These are phyloP conservation scores for Phytophthora citrophthora DNA, from an alignment of 352 stramenopile genomes.

Conservation along the genomic window DNA sequence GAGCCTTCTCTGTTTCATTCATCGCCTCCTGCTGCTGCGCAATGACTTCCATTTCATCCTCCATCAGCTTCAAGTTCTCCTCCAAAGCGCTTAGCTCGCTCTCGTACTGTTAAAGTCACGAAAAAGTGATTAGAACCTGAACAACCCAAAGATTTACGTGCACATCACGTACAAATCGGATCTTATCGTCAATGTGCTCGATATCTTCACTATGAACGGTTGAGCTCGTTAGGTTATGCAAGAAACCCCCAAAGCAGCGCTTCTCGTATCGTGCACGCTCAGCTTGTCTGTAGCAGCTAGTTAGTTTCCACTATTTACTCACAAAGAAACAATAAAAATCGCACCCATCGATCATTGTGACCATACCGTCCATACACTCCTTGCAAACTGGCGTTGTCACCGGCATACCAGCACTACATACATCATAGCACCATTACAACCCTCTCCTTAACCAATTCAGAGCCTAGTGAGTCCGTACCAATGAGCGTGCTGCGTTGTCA, in stretches of 20 bases:
- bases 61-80: conserved; percentile 75
- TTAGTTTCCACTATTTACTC: not conserved
- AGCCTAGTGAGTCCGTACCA: conserved; percentile 44
- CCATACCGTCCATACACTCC: conserved; percentile 79
- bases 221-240: conserved; percentile 59
- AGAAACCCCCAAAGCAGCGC: conserved; percentile 56
- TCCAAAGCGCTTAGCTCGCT: conserved; percentile 61
- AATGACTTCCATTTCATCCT: conserved; percentile 65
- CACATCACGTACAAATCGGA: conserved; percentile 58
- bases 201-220: conserved; percentile 61
- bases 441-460: not conserved
- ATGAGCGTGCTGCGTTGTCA: conserved; percentile 75
- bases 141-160: not conserved
- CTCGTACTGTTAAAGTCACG: conserved; percentile 59
- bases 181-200: conserved; percentile 75
- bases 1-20: conserved; percentile 49
- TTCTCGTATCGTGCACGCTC: conserved; percentile 81
- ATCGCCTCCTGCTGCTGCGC: conserved; percentile 54
- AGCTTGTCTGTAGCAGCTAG: conserved; percentile 44
- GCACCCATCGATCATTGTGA: conserved; percentile 72
- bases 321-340: conserved; percentile 1
- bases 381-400: conserved; percentile 75
- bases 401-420: conserved; percentile 53
- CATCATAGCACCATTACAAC: conserved; percentile 1
- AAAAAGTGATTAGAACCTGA: not conserved